phyloP scores from a whole-genome alignment of 768 basidiomycete genomes.

The Cystoderma amianthinum region DNA sequence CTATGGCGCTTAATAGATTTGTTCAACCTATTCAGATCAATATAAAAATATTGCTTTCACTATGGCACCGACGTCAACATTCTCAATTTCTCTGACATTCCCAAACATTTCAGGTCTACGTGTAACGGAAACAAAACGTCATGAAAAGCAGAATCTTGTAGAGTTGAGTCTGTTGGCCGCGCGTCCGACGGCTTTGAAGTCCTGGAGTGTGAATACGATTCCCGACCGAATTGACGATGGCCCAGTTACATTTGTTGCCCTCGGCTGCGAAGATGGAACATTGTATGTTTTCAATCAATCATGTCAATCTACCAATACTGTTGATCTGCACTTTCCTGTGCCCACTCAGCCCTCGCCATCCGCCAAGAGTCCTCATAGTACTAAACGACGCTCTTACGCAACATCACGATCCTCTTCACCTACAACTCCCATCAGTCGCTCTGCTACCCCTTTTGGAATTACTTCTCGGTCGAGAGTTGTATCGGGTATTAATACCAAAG shows the following conservation, averaged over 20 bases:
- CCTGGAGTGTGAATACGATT: constrained; percentile 14
- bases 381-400: constrained; percentile 14
- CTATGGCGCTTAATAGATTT: too few relatives aligned
- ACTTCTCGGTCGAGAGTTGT: constrained; percentile 57
- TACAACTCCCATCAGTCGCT: constrained; percentile 25
- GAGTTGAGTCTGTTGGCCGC: constrained; percentile 25
- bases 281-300: constrained; percentile 31
- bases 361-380: constrained; percentile 11
- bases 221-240: constrained; percentile 4
- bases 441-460: constrained; percentile 40
- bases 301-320: constrained; percentile 5
- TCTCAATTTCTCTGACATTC: constrained; percentile 27
- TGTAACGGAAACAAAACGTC: constrained; percentile 5
- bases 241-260: constrained; percentile 17
- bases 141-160: constrained; percentile 9
- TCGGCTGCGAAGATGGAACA: constrained; percentile 38
- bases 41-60: neutral
- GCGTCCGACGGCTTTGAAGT: constrained; percentile 21
- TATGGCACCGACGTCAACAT: neutral
- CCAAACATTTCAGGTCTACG: constrained; percentile 12
- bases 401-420: constrained; percentile 30
- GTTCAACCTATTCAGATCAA: neutral
- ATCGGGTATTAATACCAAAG: constrained; percentile 64
- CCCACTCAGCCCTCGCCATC: constrained; percentile 11
- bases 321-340: constrained; percentile 9